Evolutionary conservation across 306 rosid species (phyloP).

Genomic region (Gillenia trifoliata): DNA sequence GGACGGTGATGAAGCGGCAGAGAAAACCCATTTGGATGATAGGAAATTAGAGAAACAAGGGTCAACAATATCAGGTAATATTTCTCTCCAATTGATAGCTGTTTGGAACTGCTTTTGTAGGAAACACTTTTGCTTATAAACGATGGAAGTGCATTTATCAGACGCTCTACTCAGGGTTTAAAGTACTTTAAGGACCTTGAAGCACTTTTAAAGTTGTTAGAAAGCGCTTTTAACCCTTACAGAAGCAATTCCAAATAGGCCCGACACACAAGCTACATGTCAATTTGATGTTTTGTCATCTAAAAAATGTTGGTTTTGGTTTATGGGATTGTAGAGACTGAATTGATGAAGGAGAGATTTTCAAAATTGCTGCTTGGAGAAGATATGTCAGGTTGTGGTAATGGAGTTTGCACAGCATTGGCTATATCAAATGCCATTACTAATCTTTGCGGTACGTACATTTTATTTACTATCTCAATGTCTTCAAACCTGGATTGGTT

Average conservation of each 20-base stretch:
- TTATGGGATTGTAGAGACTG: conserved; percentile 45
- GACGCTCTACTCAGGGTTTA: background rate
- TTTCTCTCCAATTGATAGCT: background rate
- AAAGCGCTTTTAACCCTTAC: background rate
- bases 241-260: background rate
- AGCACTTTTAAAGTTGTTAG: background rate
- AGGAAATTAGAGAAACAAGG: conserved; percentile 48
- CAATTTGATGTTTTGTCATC: background rate
- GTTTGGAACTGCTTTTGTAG: background rate
- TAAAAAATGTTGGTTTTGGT: conserved; percentile 23
- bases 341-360: conserved; percentile 93
- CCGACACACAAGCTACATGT: background rate
- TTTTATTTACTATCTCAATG: background rate
- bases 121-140: background rate
- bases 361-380: conserved; percentile 92
- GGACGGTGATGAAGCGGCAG: conserved; percentile 27
- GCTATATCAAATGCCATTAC: conserved; percentile 93
- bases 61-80: conserved; percentile 55
- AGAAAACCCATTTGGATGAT: conserved; percentile 33
- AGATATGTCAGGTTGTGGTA: conserved; percentile 97
- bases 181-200: background rate
- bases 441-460: conserved; percentile 69
- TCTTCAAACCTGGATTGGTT: background rate
- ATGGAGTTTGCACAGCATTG: conserved; percentile 84
- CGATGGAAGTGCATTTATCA: background rate